Evolutionary conservation across 306 rosid genomes (phyloP).

Genomic region (Crataegus laevigata): DNA sequence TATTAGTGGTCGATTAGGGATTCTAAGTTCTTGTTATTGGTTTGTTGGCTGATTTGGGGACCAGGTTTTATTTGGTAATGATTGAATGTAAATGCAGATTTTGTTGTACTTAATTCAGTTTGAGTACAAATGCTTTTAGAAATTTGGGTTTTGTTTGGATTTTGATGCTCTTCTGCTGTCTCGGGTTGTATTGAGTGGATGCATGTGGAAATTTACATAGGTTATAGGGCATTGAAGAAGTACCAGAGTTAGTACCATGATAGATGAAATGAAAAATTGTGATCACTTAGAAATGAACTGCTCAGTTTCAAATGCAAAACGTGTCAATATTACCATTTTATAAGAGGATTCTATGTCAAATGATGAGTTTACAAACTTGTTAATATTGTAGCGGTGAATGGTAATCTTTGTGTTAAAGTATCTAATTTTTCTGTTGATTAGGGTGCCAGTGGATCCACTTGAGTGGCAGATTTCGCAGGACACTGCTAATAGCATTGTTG

Average conservation of each 20-base stretch:
- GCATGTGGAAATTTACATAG: neutral
- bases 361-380: neutral
- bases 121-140: no score
- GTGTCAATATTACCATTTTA: neutral
- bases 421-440: constrained; percentile 10
- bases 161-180: no score
- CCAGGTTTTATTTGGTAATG: no score
- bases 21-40: no score
- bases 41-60: no score
- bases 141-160: no score
- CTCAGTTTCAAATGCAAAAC: neutral
- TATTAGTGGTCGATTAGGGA: no score
- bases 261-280: neutral
- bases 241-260: no score
- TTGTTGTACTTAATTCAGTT: no score
- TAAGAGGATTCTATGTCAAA: neutral
- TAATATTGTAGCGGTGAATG: neutral
- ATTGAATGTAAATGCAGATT: no score
- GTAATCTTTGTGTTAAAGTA: neutral
- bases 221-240: neutral
- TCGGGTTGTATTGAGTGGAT: no score
- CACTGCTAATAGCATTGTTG: constrained; percentile 63
- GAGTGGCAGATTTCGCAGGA: constrained; percentile 98
- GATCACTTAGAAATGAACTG: neutral
- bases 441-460: constrained; percentile 93